phyloP scores from a whole-genome alignment of 2,329 filamentous ascomycete species.

The Berkeleyomyces basicola region DNA sequence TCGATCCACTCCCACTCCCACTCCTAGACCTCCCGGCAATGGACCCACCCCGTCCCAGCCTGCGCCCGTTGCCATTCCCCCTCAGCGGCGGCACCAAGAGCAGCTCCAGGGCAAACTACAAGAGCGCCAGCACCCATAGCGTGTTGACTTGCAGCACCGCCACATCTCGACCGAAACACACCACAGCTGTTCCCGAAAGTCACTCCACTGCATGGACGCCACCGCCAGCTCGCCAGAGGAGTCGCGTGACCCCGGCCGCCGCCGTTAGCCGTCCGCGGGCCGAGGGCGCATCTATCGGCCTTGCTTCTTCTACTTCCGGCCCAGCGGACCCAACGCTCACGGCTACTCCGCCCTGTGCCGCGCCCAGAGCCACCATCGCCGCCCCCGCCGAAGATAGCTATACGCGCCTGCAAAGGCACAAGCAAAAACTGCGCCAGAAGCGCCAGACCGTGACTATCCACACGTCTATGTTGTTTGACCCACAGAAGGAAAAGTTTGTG shows the following conservation, averaged over 20 bases:
- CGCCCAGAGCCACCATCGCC: background rate
- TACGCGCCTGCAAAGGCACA: slow-evolving; percentile 1
- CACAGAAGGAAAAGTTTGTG: slow-evolving; percentile 25
- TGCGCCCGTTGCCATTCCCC: background rate
- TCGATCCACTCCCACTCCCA: background rate
- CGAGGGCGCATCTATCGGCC: background rate
- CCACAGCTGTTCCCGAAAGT: background rate
- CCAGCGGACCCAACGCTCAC: background rate
- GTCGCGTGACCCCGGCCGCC: background rate
- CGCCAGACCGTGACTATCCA: slow-evolving; percentile 22
- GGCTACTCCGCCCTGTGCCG: background rate
- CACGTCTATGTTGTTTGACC: slow-evolving; percentile 31
- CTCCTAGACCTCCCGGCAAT: background rate
- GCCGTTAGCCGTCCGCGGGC: background rate
- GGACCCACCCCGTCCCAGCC: background rate
- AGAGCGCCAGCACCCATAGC: background rate
- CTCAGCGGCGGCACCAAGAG: background rate
- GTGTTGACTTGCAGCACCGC: background rate
- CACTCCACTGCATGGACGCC: background rate
- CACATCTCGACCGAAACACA: background rate
- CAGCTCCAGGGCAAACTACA: background rate
- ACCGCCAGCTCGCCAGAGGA: background rate
- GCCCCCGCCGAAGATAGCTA: slow-evolving; percentile 4
- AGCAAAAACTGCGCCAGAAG: background rate
- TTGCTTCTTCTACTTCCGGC: background rate